Base-by-base conservation (phyloP, 495 filamentous ascomycete genomes). In the Talaromyces proteolyticus region DNA sequence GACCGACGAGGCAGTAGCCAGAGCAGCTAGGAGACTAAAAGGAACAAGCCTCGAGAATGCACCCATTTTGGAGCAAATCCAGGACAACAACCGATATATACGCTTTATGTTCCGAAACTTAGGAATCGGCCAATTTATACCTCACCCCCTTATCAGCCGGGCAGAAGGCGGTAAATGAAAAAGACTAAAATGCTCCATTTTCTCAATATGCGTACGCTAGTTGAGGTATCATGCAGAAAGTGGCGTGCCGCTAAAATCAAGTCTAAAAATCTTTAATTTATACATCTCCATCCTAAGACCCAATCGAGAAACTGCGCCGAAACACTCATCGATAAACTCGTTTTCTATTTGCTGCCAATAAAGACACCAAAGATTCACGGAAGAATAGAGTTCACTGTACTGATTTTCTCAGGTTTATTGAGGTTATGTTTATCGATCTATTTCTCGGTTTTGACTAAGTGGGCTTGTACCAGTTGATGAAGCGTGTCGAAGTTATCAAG, bases 1-100 rank as follows among this genome's bases (percentile, higher is more conserved):
- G 4, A 49, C 57, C 16, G 51, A 50, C 18, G 53, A 41, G 5
- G 51, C 26, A 19, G 54, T 21, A n/a, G 56, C 57, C 11, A 57
- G 49, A 6, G 56, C 48, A 19, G 59, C 46, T 24, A 71, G 46
- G 34, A 34, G 14, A 11, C 22, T 25, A 12, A 23, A 22, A 11
- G 22, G 26, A 14, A 29, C 17, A 11, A 14, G 12, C 12, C 18
- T 25, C 12, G 18, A 42, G 41, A 42, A 12, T 17, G n/a, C 41
- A 42, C 20, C 19, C 43, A 45, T 45, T 25, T 34, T 18, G n/a
- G n/a, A n/a, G n/a, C n/a, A n/a, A n/a, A n/a, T n/a, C n/a, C n/a
- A n/a, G n/a, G n/a, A n/a, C n/a, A n/a, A n/a, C n/a, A n/a, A n/a
- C n/a, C n/a, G n/a, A n/a, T n/a, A n/a, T n/a, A n/a, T n/a, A n/a